These are phyloP conservation scores for Esteya vermicola DNA, from an alignment of 2,329 filamentous ascomycete genomes.

Conservation along the genomic window DNA sequence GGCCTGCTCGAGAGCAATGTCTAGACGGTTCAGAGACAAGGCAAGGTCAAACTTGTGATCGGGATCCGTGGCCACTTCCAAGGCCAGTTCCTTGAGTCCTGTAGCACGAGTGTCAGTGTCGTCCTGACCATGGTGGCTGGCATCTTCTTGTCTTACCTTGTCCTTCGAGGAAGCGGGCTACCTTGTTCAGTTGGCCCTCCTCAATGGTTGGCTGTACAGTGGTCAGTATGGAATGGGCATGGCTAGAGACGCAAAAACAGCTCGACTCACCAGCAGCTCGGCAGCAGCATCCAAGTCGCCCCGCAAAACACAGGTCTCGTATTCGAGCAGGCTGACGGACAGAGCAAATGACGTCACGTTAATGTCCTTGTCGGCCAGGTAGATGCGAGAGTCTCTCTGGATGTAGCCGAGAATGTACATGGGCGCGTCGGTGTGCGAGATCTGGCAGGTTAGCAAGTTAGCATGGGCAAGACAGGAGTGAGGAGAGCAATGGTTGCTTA, in stretches of 20 bases:
- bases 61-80: conserved; percentile 85
- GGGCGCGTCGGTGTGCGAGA: conserved; percentile 82
- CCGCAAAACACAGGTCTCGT: conserved; percentile 88
- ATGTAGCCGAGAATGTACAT: conserved; percentile 96
- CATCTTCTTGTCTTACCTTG: conserved; percentile 51
- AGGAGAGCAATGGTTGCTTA: too few relatives aligned
- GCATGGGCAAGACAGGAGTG: too few relatives aligned
- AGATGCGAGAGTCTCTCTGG: conserved; percentile 85
- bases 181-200: conserved; percentile 92
- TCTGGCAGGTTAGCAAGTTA: conserved; percentile 5
- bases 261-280: conserved; percentile 48
- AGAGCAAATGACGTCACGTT: conserved; percentile 79
- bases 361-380: conserved; percentile 92
- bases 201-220: conserved; percentile 51
- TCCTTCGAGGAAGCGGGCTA: conserved; percentile 87
- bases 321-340: conserved; percentile 86
- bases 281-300: conserved; percentile 85
- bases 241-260: neutral
- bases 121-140: too few relatives aligned
- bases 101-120: neutral
- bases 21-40: conserved; percentile 65
- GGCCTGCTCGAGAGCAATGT: conserved; percentile 75
- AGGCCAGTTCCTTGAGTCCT: conserved; percentile 64
- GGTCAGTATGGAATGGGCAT: neutral
- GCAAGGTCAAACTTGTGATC: conserved; percentile 96